Base-by-base conservation (phyloP, 1,139 yeast genomes). In the Blastobotrys indianensis region DNA sequence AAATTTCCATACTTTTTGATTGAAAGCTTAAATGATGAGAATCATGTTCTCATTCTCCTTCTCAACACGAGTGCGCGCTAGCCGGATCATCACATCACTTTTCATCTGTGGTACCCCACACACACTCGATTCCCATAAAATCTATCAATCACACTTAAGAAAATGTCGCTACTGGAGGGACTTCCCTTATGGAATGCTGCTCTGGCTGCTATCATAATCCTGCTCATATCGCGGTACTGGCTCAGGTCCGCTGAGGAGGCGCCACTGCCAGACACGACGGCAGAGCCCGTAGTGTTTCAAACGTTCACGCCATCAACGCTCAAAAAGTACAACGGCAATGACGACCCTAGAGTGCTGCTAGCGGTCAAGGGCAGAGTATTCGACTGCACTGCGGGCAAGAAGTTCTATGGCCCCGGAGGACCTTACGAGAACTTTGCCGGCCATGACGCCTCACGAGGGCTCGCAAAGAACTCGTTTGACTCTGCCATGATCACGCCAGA, bases 341-440 rank as follows among this genome's bases (percentile, higher is more conserved):
- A 84, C 54, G 82, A 62, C 46, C 82, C 83, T 43, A 79, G 79
- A 56, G 88, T 94, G 33, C 82, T 83, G 60, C 78, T 92, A 57
- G 95, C 87, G 0, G 87, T 92, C 12, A 79, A 75, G 57, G 95
- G 96, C 1, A 80, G 76, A 39, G 96, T 92, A 3, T 92, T 77
- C 61, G 96, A 92, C 61, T 96, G 88, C 23, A 72, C 86, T 9
- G 72, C 74, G 20, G 96, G 96, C 0, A 78, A 88, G 52, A 75
- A 79, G 44, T 92, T 92, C 62, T 92, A 94, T 62, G 98, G 98
- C 0, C 98, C 98, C 2, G 88, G 94, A 17, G 97, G 97, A 0
- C 95, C 97, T 0, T 92, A 92, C 65, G 82, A 85, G 48, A 88
- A 87, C 62, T 92, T 92, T 72, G 97, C 97, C 1, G 98, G 98